Conservation (phyloP, 176 grass and related monocot genomes). For the Hordeum marinum region DNA sequence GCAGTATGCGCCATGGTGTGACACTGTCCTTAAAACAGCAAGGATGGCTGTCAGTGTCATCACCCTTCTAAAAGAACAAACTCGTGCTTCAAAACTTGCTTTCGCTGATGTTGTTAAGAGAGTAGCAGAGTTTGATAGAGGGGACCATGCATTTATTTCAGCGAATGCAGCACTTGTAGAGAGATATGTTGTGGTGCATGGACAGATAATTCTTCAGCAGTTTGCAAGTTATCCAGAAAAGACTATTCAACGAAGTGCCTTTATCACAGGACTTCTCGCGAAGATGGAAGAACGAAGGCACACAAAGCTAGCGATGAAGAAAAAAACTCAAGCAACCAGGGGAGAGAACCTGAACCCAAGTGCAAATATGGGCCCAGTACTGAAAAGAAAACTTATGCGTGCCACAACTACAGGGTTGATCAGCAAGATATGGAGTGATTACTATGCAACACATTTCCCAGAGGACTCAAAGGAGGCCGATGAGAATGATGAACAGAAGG, state of each 20-base stretch:
- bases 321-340: slow-evolving; percentile 39
- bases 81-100: slow-evolving; percentile 70
- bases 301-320: slow-evolving; percentile 71
- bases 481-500: slow-evolving; percentile 29
- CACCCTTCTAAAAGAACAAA: slow-evolving; percentile 70
- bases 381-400: slow-evolving; percentile 68
- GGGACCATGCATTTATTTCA: slow-evolving; percentile 55
- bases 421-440: slow-evolving; percentile 75
- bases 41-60: slow-evolving; percentile 72
- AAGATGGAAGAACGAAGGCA: slow-evolving; percentile 73
- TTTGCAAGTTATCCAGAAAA: slow-evolving; percentile 65
- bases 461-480: slow-evolving; percentile 46
- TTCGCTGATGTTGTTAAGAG: slow-evolving; percentile 73
- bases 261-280: slow-evolving; percentile 41
- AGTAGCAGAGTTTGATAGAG: slow-evolving; percentile 60
- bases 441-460: slow-evolving; percentile 68
- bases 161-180: slow-evolving; percentile 52
- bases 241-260: slow-evolving; percentile 53
- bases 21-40: slow-evolving; percentile 83
- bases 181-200: slow-evolving; percentile 79
- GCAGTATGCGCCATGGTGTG: slow-evolving; percentile 85
- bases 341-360: slow-evolving; percentile 71
- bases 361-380: slow-evolving; percentile 44
- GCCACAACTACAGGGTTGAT: slow-evolving; percentile 76
- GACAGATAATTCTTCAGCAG: slow-evolving; percentile 81